These are phyloP conservation scores for Massariosphaeria phaeospora DNA, from an alignment of 495 filamentous ascomycete genomes.

Conservation along the genomic window DNA sequence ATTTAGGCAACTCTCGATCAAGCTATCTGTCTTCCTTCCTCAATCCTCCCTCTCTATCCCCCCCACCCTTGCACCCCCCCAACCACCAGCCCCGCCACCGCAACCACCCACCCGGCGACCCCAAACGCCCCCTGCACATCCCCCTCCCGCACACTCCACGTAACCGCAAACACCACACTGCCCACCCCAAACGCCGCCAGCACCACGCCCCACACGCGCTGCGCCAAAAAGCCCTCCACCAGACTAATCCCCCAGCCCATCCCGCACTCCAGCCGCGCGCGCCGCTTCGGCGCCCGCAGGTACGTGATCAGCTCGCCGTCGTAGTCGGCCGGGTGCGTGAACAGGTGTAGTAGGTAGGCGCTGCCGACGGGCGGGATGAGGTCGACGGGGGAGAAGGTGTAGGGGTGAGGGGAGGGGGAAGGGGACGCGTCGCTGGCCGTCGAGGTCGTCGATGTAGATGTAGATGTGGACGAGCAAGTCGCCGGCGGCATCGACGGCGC, in stretches of 20 bases:
- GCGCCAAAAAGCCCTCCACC: slow-evolving; percentile 41
- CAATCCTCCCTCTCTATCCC: slow-evolving; percentile 16
- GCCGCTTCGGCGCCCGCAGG: slow-evolving; percentile 33
- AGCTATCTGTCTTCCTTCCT: too few species aligned
- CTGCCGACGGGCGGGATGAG: slow-evolving; percentile 40
- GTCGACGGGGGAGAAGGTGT: slow-evolving; percentile 40
- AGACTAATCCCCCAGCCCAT: slow-evolving; percentile 45
- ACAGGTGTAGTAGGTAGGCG: slow-evolving; percentile 41
- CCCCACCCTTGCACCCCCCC: slow-evolving; percentile 39
- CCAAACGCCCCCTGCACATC: slow-evolving; percentile 45
- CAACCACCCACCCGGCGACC: slow-evolving; percentile 40
- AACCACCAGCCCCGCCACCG: slow-evolving; percentile 34
- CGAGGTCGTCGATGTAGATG: slow-evolving; percentile 25
- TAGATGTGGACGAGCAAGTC: not conserved
- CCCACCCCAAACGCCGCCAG: slow-evolving; percentile 36
- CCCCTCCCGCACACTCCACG: slow-evolving; percentile 36
- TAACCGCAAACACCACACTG: slow-evolving; percentile 39
- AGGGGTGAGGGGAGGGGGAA: slow-evolving; percentile 28
- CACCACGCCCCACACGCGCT: slow-evolving; percentile 38
- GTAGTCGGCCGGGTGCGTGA: slow-evolving; percentile 41
- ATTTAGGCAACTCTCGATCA: too few species aligned
- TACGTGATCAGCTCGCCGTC: slow-evolving; percentile 37
- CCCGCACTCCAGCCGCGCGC: slow-evolving; percentile 30
- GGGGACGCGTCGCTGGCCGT: slow-evolving; percentile 20
- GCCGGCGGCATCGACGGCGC: slow-evolving; percentile 38